phyloP scores from a whole-genome alignment of 306 rosid genomes.

The Trichosanthes truncata region DNA sequence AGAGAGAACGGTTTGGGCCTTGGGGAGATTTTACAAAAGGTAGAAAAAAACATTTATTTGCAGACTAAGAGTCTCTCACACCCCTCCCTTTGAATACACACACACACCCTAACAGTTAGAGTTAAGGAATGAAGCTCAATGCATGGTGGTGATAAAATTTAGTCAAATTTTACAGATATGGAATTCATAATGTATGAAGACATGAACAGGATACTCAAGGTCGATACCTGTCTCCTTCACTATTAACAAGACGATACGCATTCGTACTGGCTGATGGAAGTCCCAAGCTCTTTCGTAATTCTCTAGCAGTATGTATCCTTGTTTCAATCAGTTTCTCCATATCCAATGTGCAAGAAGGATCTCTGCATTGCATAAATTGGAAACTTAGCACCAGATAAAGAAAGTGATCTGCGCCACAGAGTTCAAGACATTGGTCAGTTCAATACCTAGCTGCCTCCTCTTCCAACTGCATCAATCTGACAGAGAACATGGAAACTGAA shows the following conservation, averaged over 20 bases:
- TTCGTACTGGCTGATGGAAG: constrained; percentile 72
- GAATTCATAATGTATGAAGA: background rate
- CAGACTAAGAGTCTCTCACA: background rate
- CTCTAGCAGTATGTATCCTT: constrained; percentile 53
- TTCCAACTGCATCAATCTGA: constrained; percentile 86
- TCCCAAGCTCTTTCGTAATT: constrained; percentile 58
- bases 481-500: constrained; percentile 84
- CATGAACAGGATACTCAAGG: background rate
- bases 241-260: constrained; percentile 72
- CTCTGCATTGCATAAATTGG: constrained; percentile 30
- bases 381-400: constrained; percentile 13
- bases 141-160: background rate
- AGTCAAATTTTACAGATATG: background rate
- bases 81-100: background rate
- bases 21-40: background rate
- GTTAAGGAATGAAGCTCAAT: background rate
- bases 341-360: constrained; percentile 47
- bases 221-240: constrained; percentile 86
- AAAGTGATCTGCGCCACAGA: background rate
- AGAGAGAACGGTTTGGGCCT: background rate
- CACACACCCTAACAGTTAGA: background rate
- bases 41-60: background rate
- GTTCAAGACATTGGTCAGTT: background rate
- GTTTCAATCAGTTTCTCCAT: constrained; percentile 68
- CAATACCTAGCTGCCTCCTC: constrained; percentile 63